Conservation (phyloP, 2,329 filamentous ascomycete species). For the Arthrobotrys entomopaga region DNA sequence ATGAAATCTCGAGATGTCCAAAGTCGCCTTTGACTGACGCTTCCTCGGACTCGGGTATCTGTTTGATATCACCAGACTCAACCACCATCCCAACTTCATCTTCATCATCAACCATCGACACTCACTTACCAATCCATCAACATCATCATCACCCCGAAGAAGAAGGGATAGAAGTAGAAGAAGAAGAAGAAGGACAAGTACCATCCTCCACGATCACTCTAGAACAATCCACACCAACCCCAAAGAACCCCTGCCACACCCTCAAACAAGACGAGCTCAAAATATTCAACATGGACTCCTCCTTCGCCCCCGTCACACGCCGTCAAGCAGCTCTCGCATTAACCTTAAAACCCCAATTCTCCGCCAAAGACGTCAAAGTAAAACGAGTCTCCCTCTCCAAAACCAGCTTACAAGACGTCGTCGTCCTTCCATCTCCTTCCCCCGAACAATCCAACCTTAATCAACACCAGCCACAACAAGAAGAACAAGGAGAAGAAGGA, state of each 20-base stretch:
- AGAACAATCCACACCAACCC: background rate
- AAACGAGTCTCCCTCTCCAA: conserved; percentile 20
- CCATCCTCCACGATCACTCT: background rate
- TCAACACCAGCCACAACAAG: conserved; percentile 1
- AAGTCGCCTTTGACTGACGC: conserved; percentile 12
- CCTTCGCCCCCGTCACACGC: conserved; percentile 44
- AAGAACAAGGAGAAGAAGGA: background rate
- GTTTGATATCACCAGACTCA: background rate
- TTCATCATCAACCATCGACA: background rate
- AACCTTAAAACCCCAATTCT: background rate
- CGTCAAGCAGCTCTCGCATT: conserved; percentile 36
- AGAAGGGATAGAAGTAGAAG: no score
- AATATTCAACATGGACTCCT: conserved; percentile 51
- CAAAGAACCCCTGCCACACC: background rate
- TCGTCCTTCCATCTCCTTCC: background rate
- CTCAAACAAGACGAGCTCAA: conserved; percentile 45
- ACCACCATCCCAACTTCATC: background rate
- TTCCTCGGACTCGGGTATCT: conserved; percentile 36
- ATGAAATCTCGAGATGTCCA: background rate
- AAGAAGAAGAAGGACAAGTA: background rate
- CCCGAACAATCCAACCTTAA: background rate
- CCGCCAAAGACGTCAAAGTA: conserved; percentile 13
- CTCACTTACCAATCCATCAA: background rate
- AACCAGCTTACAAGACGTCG: background rate
- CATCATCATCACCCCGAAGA: no score